Evolutionary conservation across 768 basidiomycete species (phyloP), one percentile per base, ranked within the genome.

Genomic region (Sporobolomyces phaffii): DNA sequence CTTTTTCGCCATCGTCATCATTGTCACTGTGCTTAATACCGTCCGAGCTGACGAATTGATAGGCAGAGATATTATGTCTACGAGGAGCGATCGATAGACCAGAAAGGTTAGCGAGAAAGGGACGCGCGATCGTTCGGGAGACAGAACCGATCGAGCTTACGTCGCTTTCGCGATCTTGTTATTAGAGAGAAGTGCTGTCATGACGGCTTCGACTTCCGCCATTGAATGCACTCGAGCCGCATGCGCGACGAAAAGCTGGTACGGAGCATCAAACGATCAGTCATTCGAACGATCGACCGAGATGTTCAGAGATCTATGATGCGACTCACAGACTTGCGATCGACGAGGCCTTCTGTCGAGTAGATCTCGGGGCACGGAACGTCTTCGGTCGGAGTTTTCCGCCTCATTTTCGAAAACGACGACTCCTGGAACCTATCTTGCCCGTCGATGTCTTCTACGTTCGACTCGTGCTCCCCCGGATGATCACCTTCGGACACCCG

Each of bases 1-100:
- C 91, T 0, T 88, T 86, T 79, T 99, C 94, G 2, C 92, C 90
- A 64, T 97, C 89, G 65, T 98, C 93, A 62, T 93, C 90, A 64
- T 96, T 93, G 74, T 97, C 93, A 91, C 70, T 41, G 26, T 44
- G 50, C 17, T 29, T 49, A 5, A 44, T 59, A 0, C 61, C 68
- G 64, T 66, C 57, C 28, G 26, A 10, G 1, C 36, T 31, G 11
- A 33, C 40, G 34, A 70, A 33, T 14, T 66, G 62, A 33, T 62
- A 72, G 22, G 62, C 48, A 17, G 24, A 66, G 26, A 60, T 54
- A 48, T 71, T 20, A 88, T 88, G 78, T 87, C 88, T 28, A 87
- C 84, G 1, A 17, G 20, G 40, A 28, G 44, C 17, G 18, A 31
- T 22, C 17, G n/a, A 28, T 5, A n/a, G 24, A 48, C 7, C 26